These are phyloP conservation scores for Eucalyptus curtisii DNA, from an alignment of 345 rosid species.

Conservation along the genomic window DNA sequence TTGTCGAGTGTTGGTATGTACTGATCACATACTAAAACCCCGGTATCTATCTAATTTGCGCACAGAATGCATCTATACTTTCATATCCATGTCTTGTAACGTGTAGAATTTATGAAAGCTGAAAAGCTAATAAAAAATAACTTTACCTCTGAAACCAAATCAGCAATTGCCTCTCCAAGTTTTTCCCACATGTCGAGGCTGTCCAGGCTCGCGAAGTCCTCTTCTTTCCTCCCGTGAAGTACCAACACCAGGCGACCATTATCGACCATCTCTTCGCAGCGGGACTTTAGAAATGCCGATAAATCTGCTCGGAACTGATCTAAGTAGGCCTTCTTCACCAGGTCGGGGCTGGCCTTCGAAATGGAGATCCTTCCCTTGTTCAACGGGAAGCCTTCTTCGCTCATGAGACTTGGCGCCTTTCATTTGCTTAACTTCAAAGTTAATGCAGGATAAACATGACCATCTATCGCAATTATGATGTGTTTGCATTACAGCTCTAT, in stretches of 20 bases:
- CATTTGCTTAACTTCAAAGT: neutral
- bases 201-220: neutral
- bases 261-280: constrained; percentile 4
- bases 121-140: neutral
- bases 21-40: neutral
- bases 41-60: neutral
- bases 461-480: neutral
- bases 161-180: neutral
- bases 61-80: neutral
- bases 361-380: constrained; percentile 13
- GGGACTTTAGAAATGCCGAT: neutral
- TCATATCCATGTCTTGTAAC: neutral
- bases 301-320: constrained; percentile 9
- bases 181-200: neutral
- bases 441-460: neutral
- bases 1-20: neutral
- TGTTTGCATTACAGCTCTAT: neutral
- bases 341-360: neutral
- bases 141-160: constrained; percentile 1
- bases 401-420: constrained; percentile 1
- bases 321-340: constrained; percentile 3
- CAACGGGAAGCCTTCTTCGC: neutral
- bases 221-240: neutral
- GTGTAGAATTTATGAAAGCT: neutral
- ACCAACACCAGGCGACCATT: constrained; percentile 1